Evolutionary conservation across 176 grass and related monocot genomes (phyloP).

Genomic region (Puya raimondii): DNA sequence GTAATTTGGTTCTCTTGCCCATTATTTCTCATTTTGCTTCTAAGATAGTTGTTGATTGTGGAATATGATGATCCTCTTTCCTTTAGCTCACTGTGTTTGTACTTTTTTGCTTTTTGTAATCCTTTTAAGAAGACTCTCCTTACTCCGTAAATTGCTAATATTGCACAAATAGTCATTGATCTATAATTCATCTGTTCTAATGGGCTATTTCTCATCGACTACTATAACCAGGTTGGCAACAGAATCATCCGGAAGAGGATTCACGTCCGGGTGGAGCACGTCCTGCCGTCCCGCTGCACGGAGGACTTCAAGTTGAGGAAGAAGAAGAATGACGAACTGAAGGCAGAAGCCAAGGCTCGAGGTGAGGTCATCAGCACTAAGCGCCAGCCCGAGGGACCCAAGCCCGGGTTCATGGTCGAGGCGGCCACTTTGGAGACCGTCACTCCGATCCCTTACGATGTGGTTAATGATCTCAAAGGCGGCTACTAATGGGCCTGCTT

Average conservation of each 20-base stretch:
- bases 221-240: constrained; percentile 37
- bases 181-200: too few relatives aligned
- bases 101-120: too few relatives aligned
- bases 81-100: too few relatives aligned
- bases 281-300: constrained; percentile 62
- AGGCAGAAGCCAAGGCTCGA: constrained; percentile 59
- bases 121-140: too few relatives aligned
- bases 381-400: constrained; percentile 63
- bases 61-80: too few relatives aligned
- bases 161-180: too few relatives aligned
- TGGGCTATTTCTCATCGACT: not conserved
- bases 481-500: constrained; percentile 40
- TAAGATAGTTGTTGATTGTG: too few relatives aligned
- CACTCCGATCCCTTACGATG: constrained; percentile 89
- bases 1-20: too few relatives aligned
- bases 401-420: constrained; percentile 90
- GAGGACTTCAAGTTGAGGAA: constrained; percentile 72
- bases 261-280: constrained; percentile 89
- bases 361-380: constrained; percentile 93
- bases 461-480: constrained; percentile 96
- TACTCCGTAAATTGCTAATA: too few relatives aligned
- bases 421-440: constrained; percentile 64
- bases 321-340: constrained; percentile 79
- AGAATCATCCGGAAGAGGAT: constrained; percentile 82
- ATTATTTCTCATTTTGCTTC: too few relatives aligned